Base-by-base conservation (phyloP, 805 yeast species). In the Saccharomycopsis fibuligera region DNA sequence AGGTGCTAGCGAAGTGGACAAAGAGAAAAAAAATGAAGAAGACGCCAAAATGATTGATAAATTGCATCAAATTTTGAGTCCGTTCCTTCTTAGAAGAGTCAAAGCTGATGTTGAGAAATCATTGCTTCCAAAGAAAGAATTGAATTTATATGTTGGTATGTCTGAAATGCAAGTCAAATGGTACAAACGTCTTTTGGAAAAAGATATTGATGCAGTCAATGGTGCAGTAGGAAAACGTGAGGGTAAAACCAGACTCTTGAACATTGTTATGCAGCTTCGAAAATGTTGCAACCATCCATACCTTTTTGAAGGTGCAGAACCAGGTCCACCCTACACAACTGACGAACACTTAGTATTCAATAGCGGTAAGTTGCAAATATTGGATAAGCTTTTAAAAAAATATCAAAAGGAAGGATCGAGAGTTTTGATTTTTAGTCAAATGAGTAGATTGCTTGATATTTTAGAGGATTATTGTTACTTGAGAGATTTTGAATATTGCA, bases 221-320 rank as follows among this genome's bases (percentile, higher is more conserved):
- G 98, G 98, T 35, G 95, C 83, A 2, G 83, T 85, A n/a, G 96
- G 96, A 1, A 89, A 88, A 64, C 74, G 95, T 49, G 98, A 91
- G 63, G 89, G 91, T 5, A 91, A 91, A 61, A 89, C 97, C 0
- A 74, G 98, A 49, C 69, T 93, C 54, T 72, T 91, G 50, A 91
- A 91, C 61, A 91, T 91, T 58, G 98, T 91, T 12, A 91, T 91
- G 98, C 98, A 91, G 66, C 72, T 91, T 55, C 75, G 98, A 60
- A 91, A 91, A 64, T 91, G 98, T 64, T 91, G 98, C 64, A 91
- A 93, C 62, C 99, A 93, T 66, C 98, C 98, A 0, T 91, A 93
- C 64, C 68, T 91, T 47, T 93, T 93, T 60, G 98, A 91, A 63
- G 98, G 99, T n/a, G 99, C 98, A 1, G 98, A 90, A 65, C 98